Conservation (phyloP, 1,284 basidiomycete genomes). For the Lentinula novae-zelandiae region DNA sequence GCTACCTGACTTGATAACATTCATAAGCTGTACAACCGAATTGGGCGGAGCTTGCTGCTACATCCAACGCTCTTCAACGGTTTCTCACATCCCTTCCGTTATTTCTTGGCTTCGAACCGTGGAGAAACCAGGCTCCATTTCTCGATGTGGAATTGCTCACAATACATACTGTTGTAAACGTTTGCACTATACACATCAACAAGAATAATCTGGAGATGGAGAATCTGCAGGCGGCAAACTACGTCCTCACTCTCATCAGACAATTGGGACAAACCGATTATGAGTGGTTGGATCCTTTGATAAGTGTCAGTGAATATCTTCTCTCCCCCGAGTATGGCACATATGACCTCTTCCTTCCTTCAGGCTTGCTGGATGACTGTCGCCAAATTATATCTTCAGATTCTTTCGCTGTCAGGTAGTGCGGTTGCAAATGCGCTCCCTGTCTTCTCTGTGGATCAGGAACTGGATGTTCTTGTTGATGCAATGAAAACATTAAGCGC, state of each 20-base stretch:
- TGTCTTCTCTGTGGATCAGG: conserved; percentile 25
- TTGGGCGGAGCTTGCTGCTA: conserved; percentile 34
- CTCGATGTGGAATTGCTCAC: conserved; percentile 43
- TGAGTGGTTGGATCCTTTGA: conserved; percentile 46
- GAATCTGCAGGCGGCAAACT: conserved; percentile 40
- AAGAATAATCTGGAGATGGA: conserved; percentile 34
- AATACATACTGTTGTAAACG: conserved; percentile 48
- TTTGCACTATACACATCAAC: conserved; percentile 48
- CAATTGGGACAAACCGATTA: conserved; percentile 47
- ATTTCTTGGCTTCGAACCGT: conserved; percentile 31
- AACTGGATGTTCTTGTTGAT: conserved; percentile 28
- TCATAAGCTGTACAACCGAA: conserved; percentile 19
- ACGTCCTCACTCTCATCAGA: conserved; percentile 41
- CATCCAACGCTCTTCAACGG: conserved; percentile 39
- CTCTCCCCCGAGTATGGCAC: background rate
- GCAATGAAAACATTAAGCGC: conserved; percentile 32
- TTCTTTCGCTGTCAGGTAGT: conserved; percentile 17
- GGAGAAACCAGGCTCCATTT: conserved; percentile 26
- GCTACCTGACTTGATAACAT: conserved; percentile 7
- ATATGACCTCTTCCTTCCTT: conserved; percentile 11
- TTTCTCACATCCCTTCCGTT: conserved; percentile 39
- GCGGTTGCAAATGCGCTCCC: conserved; percentile 18
- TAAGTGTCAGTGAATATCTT: conserved; percentile 40
- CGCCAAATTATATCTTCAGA: conserved; percentile 35
- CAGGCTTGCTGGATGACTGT: conserved; percentile 39